Evolutionary conservation across 2,329 filamentous ascomycete species (phyloP), one percentile per base, ranked within the genome.

Genomic region (Monilinia fructicola): DNA sequence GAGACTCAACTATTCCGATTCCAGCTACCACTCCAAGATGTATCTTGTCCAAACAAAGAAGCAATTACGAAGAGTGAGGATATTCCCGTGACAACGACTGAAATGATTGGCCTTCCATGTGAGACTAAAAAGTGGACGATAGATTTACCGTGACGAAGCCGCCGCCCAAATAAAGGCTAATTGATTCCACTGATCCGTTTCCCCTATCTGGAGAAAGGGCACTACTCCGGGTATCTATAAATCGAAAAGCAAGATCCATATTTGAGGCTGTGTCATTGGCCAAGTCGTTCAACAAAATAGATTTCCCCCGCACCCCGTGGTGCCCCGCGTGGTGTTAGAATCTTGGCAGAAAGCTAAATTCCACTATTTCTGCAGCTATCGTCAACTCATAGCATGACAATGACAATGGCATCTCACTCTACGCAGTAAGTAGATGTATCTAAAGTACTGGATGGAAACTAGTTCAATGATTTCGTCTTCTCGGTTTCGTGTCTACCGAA

Each of bases 291-390:
- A 31, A 9, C n/a, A 26, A 18, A 9, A n/a, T 21, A 9, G 28
- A 48, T 11, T 60, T 38, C 58, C 56, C 58, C 44, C 58, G 28
- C 28, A 61, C 58, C 58, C 58, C 58, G n/a, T 50, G 58, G 28
- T 61, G 44, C 58, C 58, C 58, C 58, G 31, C 46, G 44, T 60
- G 23, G 14, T 11, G 12, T n/a, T 46, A 46, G 26, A 14, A 4
- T 38, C 42, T 59, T 46, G 42, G 56, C 26, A n/a, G 16, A 48
- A 48, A 23, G 11, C 23, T 7, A 9, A 10, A 16, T 35, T 48
- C 21, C 21, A 35, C 11, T 35, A 21, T 59, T 31, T 16, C 2
- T 23, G 21, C 46, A 23, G 23, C 3, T 28, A 1, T 59, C 40
- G 1, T 35, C 11, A 23, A 28, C 40, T 46, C 4, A 10, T 35